Conservation (phyloP, 1,284 basidiomycete species). For the Filobasidium uniguttulatum region DNA sequence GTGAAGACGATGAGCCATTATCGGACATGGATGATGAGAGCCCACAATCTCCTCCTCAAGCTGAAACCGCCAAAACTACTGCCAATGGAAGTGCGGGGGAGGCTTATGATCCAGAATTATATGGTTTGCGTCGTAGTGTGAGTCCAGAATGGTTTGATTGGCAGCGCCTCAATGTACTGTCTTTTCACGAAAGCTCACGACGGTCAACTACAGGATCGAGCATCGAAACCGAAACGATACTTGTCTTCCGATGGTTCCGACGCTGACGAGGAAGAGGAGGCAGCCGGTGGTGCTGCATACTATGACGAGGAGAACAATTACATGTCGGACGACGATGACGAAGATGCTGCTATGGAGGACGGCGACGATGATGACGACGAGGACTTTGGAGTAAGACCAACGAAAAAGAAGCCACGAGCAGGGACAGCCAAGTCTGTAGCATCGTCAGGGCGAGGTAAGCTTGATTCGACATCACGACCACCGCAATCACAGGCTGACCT, state of each 20-base stretch:
- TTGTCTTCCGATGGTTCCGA: conserved; percentile 17
- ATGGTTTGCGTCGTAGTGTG: background rate
- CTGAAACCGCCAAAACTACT: background rate
- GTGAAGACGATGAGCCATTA: conserved; percentile 11
- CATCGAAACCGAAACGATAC: conserved; percentile 16
- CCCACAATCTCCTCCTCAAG: background rate
- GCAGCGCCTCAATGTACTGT: background rate
- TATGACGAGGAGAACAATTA: conserved; percentile 16
- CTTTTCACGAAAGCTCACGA: background rate
- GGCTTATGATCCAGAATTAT: background rate
- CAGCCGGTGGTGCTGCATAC: conserved; percentile 15
- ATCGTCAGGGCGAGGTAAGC: conserved; percentile 16
- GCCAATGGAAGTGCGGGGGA: background rate
- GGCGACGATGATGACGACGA: conserved; percentile 23
- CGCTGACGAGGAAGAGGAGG: conserved; percentile 18
- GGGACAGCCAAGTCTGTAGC: too few relatives aligned
- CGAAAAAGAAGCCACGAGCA: conserved; percentile 20
- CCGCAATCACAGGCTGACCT: background rate
- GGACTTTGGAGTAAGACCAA: conserved; percentile 26
- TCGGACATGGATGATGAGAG: background rate
- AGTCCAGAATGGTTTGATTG: background rate
- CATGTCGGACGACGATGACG: conserved; percentile 18
- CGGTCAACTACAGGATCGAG: conserved; percentile 10
- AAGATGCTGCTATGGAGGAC: conserved; percentile 21
- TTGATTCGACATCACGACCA: conserved; percentile 8